Base-by-base conservation (phyloP, 139 green algal genomes). In the Chlamydomonas sphaeroides region DNA sequence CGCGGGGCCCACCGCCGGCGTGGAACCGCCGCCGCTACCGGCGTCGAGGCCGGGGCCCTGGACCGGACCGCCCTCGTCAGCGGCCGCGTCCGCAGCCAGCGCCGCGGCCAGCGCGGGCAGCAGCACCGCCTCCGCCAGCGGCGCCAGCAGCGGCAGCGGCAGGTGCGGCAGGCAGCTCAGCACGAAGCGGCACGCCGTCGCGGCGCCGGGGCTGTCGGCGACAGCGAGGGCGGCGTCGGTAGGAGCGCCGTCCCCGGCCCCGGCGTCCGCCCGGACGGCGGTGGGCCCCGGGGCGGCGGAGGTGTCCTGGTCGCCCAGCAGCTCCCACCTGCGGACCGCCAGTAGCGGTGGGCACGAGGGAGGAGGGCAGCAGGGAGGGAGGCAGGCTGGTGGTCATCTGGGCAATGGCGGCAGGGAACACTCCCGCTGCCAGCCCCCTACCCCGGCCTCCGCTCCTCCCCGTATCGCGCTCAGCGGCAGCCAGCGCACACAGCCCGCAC, bases 41-140 rank as follows among this genome's bases (percentile, higher is more conserved):
- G 39, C 39, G 26, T 0, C 66, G 38, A 21, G 25, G 39, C 11
- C 61, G 14, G 4, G 5, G 26, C 25, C 15, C n/a, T n/a, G n/a
- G n/a, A n/a, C n/a, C n/a, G n/a, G n/a, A 2, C 49, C 10, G 49
- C 49, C 49, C 18, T 51, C 18, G 26, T 21, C 33, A 28, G 42
- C 57, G 20, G 56, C n/a, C 14, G 38, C 36, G n/a, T 32, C 67
- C 11, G 10, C 5, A 1, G 57, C 45, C n/a, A 82, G 45, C 8
- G 75, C 75, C 23, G 41, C 15, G 7, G 75, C 59, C 61, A 82
- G 62, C 3, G 75, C 75, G 11, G 75, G 75, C n/a, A 82, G 59
- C 42, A 82, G 75, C 65, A 84, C 48, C 15, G 48, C 38, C 51
- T 84, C 77, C 45, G 77, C 77, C 36, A 84, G 35, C 17, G 77